phyloP scores from a whole-genome alignment of 169 alveolate species.

The Plasmodium knowlesi region DNA sequence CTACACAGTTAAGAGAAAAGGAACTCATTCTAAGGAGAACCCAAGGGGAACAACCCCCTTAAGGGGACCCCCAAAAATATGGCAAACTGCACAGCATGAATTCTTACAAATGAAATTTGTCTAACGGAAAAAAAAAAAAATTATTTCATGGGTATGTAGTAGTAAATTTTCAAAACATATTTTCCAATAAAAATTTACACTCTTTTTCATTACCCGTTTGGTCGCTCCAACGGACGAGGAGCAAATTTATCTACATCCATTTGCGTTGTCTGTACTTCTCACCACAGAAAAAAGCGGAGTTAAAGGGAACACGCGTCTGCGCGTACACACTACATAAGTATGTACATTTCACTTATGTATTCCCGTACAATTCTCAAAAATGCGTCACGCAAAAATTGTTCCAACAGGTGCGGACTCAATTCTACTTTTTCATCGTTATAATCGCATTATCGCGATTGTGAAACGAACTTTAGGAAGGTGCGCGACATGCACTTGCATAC shows the following conservation, averaged over 20 bases:
- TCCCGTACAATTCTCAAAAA: not conserved
- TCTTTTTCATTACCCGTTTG: not conserved
- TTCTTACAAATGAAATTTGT: not conserved
- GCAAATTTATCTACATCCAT: not conserved
- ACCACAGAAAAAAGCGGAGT: not conserved
- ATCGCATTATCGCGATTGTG: not conserved
- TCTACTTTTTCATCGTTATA: not conserved
- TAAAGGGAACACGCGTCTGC: not conserved
- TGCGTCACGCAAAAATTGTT: not conserved
- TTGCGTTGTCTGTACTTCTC: not conserved
- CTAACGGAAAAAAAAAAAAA: not conserved
- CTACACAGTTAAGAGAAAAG: not conserved
- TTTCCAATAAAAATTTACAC: not conserved
- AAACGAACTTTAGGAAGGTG: not conserved
- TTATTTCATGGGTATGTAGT: not conserved
- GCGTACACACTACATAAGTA: not conserved
- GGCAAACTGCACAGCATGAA: not conserved
- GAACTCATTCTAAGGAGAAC: not conserved
- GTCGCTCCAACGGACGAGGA: not conserved
- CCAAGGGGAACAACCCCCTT: not conserved
- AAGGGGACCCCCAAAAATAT: not conserved
- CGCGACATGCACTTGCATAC: not conserved
- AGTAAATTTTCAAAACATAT: not conserved
- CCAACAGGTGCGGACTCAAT: not conserved
- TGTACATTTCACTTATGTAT: not conserved